Percentiles rank a stretch among this genome's conserved stretches.
phyloP scores from a whole-genome alignment of 2,329 filamentous ascomycete species.

The Fusarium hostae region DNA sequence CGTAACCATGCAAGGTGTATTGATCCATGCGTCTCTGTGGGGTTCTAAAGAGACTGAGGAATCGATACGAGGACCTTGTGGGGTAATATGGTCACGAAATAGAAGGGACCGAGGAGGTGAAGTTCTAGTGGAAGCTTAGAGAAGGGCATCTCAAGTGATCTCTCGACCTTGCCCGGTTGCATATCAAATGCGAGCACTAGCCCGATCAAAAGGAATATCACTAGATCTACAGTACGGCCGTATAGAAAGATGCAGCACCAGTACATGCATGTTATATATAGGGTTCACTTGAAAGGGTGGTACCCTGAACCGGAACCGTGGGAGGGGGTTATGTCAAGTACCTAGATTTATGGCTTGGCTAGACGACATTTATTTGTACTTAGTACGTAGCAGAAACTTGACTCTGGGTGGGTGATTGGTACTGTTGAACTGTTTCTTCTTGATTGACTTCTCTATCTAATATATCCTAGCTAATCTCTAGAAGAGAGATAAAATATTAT shows the following conservation, averaged over 20 bases:
- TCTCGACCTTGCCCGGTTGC: not conserved
- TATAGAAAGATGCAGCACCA: not conserved
- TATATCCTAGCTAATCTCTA: too few species aligned
- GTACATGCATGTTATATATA: not conserved
- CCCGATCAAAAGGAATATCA: not conserved
- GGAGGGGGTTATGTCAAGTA: slow-evolving; percentile 1
- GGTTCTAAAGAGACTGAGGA: not conserved
- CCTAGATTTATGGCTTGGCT: not conserved
- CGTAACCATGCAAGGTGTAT: not conserved
- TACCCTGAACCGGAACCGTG: not conserved
- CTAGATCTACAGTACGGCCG: not conserved
- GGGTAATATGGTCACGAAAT: not conserved
- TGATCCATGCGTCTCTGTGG: not conserved
- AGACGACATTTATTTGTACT: too few species aligned
- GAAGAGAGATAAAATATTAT: too few species aligned
- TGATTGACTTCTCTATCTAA: too few species aligned
- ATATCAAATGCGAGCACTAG: not conserved
- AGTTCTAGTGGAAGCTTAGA: not conserved
- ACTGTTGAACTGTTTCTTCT: too few species aligned
- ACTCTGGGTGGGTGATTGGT: not conserved
- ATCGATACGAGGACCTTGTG: not conserved
- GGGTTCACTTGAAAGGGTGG: not conserved
- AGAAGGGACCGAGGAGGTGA: not conserved
- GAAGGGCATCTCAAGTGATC: not conserved
- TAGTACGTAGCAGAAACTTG: not conserved